Evolutionary conservation across 179 eudicot genomes (phyloP), one percentile per base, ranked within the genome.

Genomic region (Vitellaria paradoxa): DNA sequence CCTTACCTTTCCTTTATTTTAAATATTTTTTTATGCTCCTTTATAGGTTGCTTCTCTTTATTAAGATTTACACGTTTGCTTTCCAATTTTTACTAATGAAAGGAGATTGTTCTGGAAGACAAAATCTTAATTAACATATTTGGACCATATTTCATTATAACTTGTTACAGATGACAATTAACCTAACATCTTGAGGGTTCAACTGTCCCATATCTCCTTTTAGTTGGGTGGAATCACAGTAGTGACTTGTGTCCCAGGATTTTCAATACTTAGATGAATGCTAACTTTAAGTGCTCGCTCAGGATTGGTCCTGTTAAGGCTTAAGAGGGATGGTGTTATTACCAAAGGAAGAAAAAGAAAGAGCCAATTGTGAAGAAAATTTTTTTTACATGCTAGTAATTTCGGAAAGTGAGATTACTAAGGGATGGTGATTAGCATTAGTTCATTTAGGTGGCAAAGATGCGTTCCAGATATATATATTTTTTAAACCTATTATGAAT

Each of bases 221-320:
- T 68, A 45, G 53, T 68, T 68, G 71, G 72, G 23, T 68, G 30
- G 18, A n/a, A 68, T 68, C 72, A 46, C 30, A 46, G 17, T 45
- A 53, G 55, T 68, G 70, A 40, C 50, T 66, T 66, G 13, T 18
- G 15, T 47, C 55, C 14, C 14, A 20, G 26, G 63, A 55, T 56
- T 55, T 26, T 55, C n/a, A 24, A 23, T 21, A 6, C 46, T 70
- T 70, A 10, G 72, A 68, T 70, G 61, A 23, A 70, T 69, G 37
- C 10, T 5, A 20, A 5, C 20, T 6, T 49, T 70, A 7, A 12
- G 61, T 70, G 45, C 21, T 26, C 53, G 21, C 59, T 56, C 23
- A 30, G 40, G 17, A 37, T n/a, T 72, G 75, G 65, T 20, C 63
- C 23, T 56, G 64, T 72, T 72, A 10, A 53, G 40, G 47, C 49